Evolutionary conservation across 2,329 filamentous ascomycete species (phyloP), one percentile per base, ranked within the genome.

Genomic region (Escovopsis sp.): DNA sequence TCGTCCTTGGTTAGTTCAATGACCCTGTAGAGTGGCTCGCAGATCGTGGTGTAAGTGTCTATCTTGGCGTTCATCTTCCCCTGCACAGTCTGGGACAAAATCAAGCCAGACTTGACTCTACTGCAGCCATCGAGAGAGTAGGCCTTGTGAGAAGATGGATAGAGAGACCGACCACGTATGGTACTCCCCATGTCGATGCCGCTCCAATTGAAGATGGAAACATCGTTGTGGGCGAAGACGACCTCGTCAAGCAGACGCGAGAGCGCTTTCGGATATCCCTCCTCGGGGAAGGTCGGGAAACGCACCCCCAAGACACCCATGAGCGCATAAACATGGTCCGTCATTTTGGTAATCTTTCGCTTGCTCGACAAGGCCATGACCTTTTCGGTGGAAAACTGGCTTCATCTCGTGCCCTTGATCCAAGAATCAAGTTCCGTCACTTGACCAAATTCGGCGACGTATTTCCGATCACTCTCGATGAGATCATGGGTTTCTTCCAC

Each of bases 251-350:
- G 18, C 15, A 45, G 44, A 12, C 41, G 37, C 6, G 36, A 34
- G 6, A 45, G 41, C 6, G 44, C 44, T 30, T 34, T 43, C 12
- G 38, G 10, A 10, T 40, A 45, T 2, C 44, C 41, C 38, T 45
- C 44, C 2, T 41, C 44, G 28, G 33, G 35, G 33, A 43, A 43
- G 12, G 41, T 39, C 8, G 37, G 40, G 11, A 43, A 45, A 10
- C 41, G 44, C 12, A 45, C 44, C 8, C 38, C 38, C 4, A 45
- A 23, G 33, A 43, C 36, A 26, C 44, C 44, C 41, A 45, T 45
- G 12, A 45, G 41, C 6, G 37, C 18, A 30, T 45, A 45, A 8
- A 40, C 38, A 2, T 40, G 41, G 11, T 43, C 37, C 7, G 37
- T 30, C 9, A 33, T 7, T 28, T 28, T 33, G 2, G 37, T 45